These are phyloP conservation scores for Salinomyces thailandicus DNA, from an alignment of 2,329 filamentous ascomycete species.

Conservation along the genomic window DNA sequence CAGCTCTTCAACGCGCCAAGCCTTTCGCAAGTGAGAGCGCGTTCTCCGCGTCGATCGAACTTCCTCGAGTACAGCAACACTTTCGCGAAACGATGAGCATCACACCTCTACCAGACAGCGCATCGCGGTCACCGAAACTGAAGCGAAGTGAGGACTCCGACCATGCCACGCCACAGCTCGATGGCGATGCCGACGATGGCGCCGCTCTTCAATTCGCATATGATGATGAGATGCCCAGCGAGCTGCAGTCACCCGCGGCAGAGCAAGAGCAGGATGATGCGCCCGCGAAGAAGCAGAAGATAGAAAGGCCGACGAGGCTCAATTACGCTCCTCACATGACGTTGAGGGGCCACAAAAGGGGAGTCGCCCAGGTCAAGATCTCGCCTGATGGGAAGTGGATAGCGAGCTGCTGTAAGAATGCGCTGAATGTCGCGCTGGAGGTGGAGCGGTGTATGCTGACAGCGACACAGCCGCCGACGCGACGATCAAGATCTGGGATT, in stretches of 20 bases:
- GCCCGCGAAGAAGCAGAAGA: slow-evolving; percentile 13
- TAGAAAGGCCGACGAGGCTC: slow-evolving; percentile 44
- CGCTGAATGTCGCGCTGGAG: not conserved
- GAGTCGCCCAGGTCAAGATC: slow-evolving; percentile 77
- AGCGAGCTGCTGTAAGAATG: slow-evolving; percentile 59
- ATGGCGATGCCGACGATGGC: slow-evolving; percentile 9
- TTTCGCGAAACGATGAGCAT: slow-evolving; percentile 6
- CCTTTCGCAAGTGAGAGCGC: too few relatives aligned
- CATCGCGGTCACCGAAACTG: slow-evolving; percentile 20
- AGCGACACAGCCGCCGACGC: slow-evolving; percentile 57
- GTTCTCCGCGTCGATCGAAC: too few relatives aligned
- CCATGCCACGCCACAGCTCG: slow-evolving; percentile 8
- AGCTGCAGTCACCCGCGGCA: slow-evolving; percentile 17
- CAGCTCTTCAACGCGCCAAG: too few relatives aligned
- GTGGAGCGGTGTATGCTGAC: slow-evolving; percentile 5
- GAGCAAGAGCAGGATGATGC: slow-evolving; percentile 10
- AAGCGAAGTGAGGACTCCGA: slow-evolving; percentile 12
- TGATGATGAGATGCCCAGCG: slow-evolving; percentile 22
- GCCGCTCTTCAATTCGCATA: slow-evolving; percentile 22
- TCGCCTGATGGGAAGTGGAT: slow-evolving; percentile 86
- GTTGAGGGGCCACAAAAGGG: slow-evolving; percentile 65
- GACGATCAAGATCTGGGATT: slow-evolving; percentile 86
- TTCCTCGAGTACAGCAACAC: too few relatives aligned
- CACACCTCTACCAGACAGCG: not conserved
- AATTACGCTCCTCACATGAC: slow-evolving; percentile 61